phyloP scores from a whole-genome alignment of 208 protist species.

The Lotmaria passim region DNA sequence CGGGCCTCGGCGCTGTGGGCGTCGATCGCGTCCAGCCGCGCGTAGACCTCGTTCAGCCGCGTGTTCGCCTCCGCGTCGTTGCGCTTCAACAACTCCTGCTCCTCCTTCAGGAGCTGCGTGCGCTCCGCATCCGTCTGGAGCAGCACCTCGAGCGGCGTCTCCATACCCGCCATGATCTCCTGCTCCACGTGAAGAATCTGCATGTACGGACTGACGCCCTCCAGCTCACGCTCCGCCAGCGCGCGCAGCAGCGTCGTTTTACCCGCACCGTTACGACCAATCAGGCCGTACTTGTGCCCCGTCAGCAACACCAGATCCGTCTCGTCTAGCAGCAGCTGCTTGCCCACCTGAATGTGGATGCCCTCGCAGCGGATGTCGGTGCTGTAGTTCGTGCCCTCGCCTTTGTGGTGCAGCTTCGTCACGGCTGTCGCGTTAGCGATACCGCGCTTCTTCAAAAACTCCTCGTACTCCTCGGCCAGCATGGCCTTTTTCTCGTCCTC shows the following conservation, averaged over 20 bases:
- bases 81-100: constrained; percentile 89
- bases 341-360: constrained; percentile 92
- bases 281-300: constrained; percentile 95
- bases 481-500: constrained; percentile 92
- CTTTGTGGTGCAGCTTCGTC: constrained; percentile 88
- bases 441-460: constrained; percentile 87
- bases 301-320: constrained; percentile 83
- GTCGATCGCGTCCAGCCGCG: constrained; percentile 95
- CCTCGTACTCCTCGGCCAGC: constrained; percentile 88
- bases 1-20: constrained; percentile 93
- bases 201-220: constrained; percentile 95
- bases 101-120: constrained; percentile 88
- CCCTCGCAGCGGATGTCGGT: constrained; percentile 87
- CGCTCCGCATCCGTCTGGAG: constrained; percentile 94
- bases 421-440: constrained; percentile 76
- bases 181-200: constrained; percentile 98
- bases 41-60: constrained; percentile 94
- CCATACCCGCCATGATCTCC: constrained; percentile 90
- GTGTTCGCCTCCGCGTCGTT: constrained; percentile 76
- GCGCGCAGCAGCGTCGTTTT: constrained; percentile 96
- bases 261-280: constrained; percentile 95
- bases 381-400: constrained; percentile 74
- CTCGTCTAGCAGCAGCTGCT: constrained; percentile 81
- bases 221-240: constrained; percentile 92
- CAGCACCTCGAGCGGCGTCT: constrained; percentile 91